Evolutionary conservation across 345 rosid genomes (phyloP), one percentile per base, ranked within the genome.

Genomic region (Hypericum androsaemum): DNA sequence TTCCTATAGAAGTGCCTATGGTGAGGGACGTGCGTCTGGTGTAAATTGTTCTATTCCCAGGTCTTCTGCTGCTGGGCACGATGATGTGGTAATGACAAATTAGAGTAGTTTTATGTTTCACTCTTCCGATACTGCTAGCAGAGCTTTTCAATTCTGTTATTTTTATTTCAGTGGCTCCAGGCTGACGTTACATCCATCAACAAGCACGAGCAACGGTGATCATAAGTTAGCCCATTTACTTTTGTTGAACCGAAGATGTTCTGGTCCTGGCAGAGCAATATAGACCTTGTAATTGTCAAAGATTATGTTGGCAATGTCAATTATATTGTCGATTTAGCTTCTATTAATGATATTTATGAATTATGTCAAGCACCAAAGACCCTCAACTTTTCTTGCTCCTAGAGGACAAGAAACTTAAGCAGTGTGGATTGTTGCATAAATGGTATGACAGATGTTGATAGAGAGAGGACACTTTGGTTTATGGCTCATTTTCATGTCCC

Each of bases 81-180:
- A 77, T 22, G 59, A 57, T 41, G 81, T 74, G 11, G 80, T 77
- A n/a, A 61, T 66, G 59, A 85, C 70, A 37, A 79, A 70, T 66
- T 90, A 92, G 96, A 92, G 96, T 47, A 84, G 77, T 71, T 57
- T 90, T 64, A 87, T 86, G 15, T 90, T 86, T 75, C 79, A 66
- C 45, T 71, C 77, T 44, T 88, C 95, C 47, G 94, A 77, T 61
- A 77, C 85, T 61, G 87, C 94, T 63, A 59, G 66, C 63, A 75
- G 63, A 67, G 90, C 94, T 57, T 17, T 74, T 51, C 80, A 82
- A 62, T 65, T 80, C 53, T 73, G 66, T 50, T 78, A 66, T 47
- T 63, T 74, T 60, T 70, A 72, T 52, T 73, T 86, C 49, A 43
- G 70, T 45, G 97, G 94, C 35, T 81, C 80, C 68, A 41, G 59